phyloP scores from a whole-genome alignment of 192 early-diverging fungal species.

The Coemansia sp. region DNA sequence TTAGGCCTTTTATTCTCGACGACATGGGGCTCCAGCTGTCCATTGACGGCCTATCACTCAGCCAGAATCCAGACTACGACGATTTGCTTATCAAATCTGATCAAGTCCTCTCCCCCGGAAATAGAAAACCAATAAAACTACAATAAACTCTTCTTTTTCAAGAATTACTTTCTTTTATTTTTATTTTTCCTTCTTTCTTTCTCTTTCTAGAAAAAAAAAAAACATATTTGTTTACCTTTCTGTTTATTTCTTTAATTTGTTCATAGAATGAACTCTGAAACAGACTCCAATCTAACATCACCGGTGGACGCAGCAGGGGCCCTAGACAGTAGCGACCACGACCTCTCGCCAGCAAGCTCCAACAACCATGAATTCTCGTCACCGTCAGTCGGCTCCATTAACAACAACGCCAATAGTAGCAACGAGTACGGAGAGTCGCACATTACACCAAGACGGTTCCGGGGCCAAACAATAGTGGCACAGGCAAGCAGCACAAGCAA shows the following conservation, averaged over 20 bases:
- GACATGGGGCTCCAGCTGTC: slow-evolving; percentile 40
- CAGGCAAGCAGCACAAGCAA: slow-evolving; percentile 19
- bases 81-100: neutral
- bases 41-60: slow-evolving; percentile 17
- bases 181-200: neutral
- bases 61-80: slow-evolving; percentile 9
- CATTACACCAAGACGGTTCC: slow-evolving; percentile 12
- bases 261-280: neutral
- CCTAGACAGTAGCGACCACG: neutral
- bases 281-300: neutral
- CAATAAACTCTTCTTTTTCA: no score
- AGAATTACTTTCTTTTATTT: neutral
- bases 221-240: neutral
- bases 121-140: no score
- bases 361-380: neutral
- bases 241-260: neutral
- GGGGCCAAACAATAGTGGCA: slow-evolving; percentile 6
- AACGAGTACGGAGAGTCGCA: neutral
- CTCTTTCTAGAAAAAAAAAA: neutral
- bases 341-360: neutral
- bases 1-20: slow-evolving; percentile 9
- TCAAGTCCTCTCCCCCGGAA: neutral
- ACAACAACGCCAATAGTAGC: neutral
- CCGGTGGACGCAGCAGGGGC: neutral
- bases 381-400: neutral